Base-by-base conservation (phyloP, 106 monocot genomes). In the Narthecium ossifragum region DNA sequence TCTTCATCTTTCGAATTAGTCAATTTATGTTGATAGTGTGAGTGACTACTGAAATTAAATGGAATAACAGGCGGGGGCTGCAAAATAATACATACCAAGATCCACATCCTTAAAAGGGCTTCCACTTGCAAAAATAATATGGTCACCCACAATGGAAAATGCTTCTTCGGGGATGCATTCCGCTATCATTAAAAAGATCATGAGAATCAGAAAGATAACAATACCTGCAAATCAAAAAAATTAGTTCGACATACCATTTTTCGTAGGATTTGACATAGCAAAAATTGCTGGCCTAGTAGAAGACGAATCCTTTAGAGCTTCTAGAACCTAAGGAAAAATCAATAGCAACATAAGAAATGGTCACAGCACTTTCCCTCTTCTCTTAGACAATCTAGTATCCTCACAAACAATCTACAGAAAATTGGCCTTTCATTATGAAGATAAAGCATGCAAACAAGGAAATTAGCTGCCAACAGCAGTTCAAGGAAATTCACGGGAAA, bases 191-290 rank as follows among this genome's bases (percentile, higher is more conserved):
- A 31, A 17, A 7, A 9, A 57, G 46, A 39, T 21, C 8, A 51
- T 23, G 66, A 57, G 31, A 29, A 40, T 31, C 34, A 63, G 60
- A 47, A 43, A 53, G 8, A 24, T 22, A 32, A 31, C 13, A 33
- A 8, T 57, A 34, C 29, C 3, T 43, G 43, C 24, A 54, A 27
- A 28, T 25, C 4, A 54, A 29, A 38, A n/a, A 51, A 9, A 37
- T 39, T 31, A 32, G 23, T 43, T 64, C 52, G 14, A 74, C 55
- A 21, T 64, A 87, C 96, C 96, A 80, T 96, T 90, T 65, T 84
- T 90, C 55, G 96, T 96, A 36, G 96, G 96, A 77, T 96, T 96
- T 59, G 96, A 96, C 96, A 96, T 90, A 5, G 96, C 90, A 71
- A 96, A 96, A 60, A 96, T 84, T 60, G 96, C 96, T 47, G 96